A percentile compares a stretch with the other conserved stretches of the same genome.
These are phyloP conservation scores for Jamesozyma piceae DNA, from an alignment of 805 yeast genomes.

Conservation along the genomic window DNA sequence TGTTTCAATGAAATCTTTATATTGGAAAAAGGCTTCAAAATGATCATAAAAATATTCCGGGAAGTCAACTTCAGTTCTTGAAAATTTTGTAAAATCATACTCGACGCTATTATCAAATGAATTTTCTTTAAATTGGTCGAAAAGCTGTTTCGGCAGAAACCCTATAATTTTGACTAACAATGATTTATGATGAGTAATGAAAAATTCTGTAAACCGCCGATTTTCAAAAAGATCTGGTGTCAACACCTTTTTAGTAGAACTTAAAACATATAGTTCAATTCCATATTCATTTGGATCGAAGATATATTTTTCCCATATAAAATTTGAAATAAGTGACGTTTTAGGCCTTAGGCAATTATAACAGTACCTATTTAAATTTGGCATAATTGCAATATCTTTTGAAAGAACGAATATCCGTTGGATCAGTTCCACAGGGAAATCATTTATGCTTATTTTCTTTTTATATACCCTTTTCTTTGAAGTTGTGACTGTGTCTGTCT, in stretches of 20 bases:
- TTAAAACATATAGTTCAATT: not conserved
- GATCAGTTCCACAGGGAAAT: conserved; percentile 11
- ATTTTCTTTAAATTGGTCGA: conserved; percentile 1
- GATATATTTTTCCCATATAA: conserved; percentile 11
- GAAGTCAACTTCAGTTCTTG: conserved; percentile 7
- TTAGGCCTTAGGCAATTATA: conserved; percentile 12
- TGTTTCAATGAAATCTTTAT: conserved; percentile 5
- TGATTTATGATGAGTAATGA: conserved; percentile 3
- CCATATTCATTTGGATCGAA: conserved; percentile 3
- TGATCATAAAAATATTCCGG: conserved; percentile 14
- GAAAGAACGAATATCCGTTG: conserved; percentile 10
- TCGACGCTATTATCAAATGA: not conserved
- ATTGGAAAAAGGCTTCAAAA: conserved; percentile 10
- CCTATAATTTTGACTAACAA: conserved; percentile 1
- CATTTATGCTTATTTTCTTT: conserved; percentile 1
- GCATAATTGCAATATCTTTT: conserved; percentile 1
- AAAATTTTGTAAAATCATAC: not conserved
- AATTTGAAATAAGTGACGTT: conserved; percentile 1
- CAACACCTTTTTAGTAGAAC: conserved; percentile 3
- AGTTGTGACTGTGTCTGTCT: not conserved
- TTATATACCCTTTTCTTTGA: not conserved
- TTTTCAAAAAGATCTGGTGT: conserved; percentile 7
- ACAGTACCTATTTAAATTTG: conserved; percentile 13
- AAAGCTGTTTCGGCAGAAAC: conserved; percentile 4
- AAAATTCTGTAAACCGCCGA: conserved; percentile 1